phyloP scores from a whole-genome alignment of 2,329 filamentous ascomycete genomes.

The Colletotrichum nymphaeae region DNA sequence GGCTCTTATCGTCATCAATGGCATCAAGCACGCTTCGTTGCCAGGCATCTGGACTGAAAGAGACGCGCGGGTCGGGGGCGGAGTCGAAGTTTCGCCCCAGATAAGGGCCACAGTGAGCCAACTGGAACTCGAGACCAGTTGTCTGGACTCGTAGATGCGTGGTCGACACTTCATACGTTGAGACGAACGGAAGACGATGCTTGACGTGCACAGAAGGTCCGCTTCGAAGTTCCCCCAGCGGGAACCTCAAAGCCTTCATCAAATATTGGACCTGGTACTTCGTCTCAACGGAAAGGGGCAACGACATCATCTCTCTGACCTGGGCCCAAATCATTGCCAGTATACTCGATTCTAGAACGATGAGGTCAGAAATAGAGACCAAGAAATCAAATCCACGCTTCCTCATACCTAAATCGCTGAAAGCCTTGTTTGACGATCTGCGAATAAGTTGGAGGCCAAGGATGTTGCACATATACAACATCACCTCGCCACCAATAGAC shows the following conservation, averaged over 20 bases:
- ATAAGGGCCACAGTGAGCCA: slow-evolving; percentile 77
- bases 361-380: background rate
- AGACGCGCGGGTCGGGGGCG: slow-evolving; percentile 72
- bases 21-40: slow-evolving; percentile 79
- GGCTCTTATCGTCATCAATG: slow-evolving; percentile 75
- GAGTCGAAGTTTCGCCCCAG: slow-evolving; percentile 81
- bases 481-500: slow-evolving; percentile 46
- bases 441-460: slow-evolving; percentile 36
- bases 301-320: background rate
- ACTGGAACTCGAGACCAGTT: slow-evolving; percentile 65
- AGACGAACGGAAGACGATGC: background rate
- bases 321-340: slow-evolving; percentile 11
- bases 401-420: background rate
- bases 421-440: background rate
- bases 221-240: background rate
- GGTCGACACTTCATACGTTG: background rate
- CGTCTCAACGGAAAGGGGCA: background rate
- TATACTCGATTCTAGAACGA: background rate
- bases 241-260: background rate
- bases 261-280: background rate
- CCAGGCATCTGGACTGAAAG: slow-evolving; percentile 81
- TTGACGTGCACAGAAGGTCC: background rate
- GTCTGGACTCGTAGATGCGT: background rate
- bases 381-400: background rate
- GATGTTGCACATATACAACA: slow-evolving; percentile 49